Base-by-base conservation (phyloP, 1,284 basidiomycete genomes). In the Cryptococcus sp. region DNA sequence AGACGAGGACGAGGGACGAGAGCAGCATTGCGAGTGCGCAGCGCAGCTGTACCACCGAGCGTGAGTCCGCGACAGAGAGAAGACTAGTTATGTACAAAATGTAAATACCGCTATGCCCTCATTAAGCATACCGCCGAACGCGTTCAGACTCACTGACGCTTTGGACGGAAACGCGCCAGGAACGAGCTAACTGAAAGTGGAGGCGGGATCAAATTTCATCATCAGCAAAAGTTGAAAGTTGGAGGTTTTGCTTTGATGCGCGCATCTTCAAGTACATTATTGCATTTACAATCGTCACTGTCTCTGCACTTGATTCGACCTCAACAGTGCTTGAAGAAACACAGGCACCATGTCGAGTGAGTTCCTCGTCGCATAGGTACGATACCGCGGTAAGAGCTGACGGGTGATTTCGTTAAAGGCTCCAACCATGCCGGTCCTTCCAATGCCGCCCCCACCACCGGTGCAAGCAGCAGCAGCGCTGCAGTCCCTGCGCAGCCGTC, bases 401-500 rank as follows among this genome's bases (percentile, higher is more conserved):
- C 29, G 29, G 13, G 8, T 2, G 8, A 34, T 13, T 34, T 10
- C 8, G 29, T 34, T 13, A 34, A n/a, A 44, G 41, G n/a, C 41
- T 22, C 41, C 11, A 44, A 44, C n/a, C 43, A 58, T 39, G 51
- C 51, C 34, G 51, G 46, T 5, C 46, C 56, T 25, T 58, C 56
- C 7, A 43, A 23, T 11, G 38, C 50, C 15, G 29, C 53, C n/a
- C 22, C 54, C 23, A n/a, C 41, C 29, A 52, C 37, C n/a, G 29
- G 49, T 13, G 29, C 8, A 7, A 34, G 29, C 29, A 34, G 29
- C 29, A 34, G 29, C 29, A 34, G 29, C 29, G 29, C 29, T 34
- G 29, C 29, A 4, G 29, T 34, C 16, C 58, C 62, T 15, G 65
- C 60, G 10, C 61, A 66, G 22, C 68, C 74, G 1, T 37, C 66